Evolutionary conservation across 2,329 filamentous ascomycete genomes (phyloP).

Genomic region (Aspergillus thermomutatus): DNA sequence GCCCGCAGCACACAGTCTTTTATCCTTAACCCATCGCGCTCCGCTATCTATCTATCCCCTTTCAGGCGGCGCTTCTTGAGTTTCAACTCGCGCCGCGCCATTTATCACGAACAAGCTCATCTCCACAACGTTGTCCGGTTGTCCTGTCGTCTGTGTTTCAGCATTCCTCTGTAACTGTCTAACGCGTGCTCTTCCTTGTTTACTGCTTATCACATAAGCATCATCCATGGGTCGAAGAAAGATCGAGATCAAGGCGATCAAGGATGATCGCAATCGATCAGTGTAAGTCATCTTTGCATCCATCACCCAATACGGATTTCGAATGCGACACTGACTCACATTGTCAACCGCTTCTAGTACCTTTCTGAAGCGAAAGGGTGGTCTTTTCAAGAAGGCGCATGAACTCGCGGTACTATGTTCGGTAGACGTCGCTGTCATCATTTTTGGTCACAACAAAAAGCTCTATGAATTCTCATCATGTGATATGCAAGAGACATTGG

Average conservation of each 20-base stretch:
- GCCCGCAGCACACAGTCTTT: slow-evolving; percentile 4
- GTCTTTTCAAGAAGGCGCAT: slow-evolving; percentile 98
- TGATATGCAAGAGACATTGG: slow-evolving; percentile 88
- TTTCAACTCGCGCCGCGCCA: slow-evolving; percentile 11
- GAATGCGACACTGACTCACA: slow-evolving; percentile 2
- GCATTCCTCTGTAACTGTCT: slow-evolving; percentile 5
- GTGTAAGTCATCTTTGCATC: slow-evolving; percentile 65
- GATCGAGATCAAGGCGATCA: slow-evolving; percentile 99
- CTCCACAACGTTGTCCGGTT: slow-evolving; percentile 2
- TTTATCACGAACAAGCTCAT: slow-evolving; percentile 5
- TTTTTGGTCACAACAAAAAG: slow-evolving; percentile 98
- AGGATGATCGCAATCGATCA: slow-evolving; percentile 95
- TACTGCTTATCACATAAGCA: slow-evolving; percentile 3
- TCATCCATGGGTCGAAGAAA: slow-evolving; percentile 86
- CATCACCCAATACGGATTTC: background rate
- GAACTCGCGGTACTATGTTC: slow-evolving; percentile 97
- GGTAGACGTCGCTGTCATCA: slow-evolving; percentile 97
- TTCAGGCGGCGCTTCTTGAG: slow-evolving; percentile 6
- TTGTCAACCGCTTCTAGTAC: slow-evolving; percentile 56
- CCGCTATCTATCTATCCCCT: slow-evolving; percentile 4
- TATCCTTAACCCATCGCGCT: slow-evolving; percentile 8
- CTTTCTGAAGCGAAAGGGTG: slow-evolving; percentile 97
- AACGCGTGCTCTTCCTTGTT: slow-evolving; percentile 7
- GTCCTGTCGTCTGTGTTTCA: slow-evolving; percentile 10
- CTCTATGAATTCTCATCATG: slow-evolving; percentile 95